A percentile compares a stretch with the other conserved stretches of the same genome.
Evolutionary conservation across 148 eudicot species (phyloP).

Genomic region (Fagopyrum tataricum): DNA sequence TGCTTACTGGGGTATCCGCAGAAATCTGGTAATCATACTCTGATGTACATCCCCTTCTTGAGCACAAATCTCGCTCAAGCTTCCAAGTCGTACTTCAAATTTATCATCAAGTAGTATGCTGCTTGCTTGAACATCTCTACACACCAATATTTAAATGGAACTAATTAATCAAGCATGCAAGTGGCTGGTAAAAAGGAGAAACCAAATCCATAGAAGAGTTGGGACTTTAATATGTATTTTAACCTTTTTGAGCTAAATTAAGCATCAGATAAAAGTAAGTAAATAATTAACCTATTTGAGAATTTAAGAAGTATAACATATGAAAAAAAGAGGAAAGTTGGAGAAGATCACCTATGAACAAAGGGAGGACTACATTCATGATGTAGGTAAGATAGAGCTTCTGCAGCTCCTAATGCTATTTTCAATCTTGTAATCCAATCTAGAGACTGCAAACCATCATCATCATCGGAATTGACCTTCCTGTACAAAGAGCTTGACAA

Average conservation of each 20-base stretch:
- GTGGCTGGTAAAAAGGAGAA: not conserved
- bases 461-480: conserved; percentile 46
- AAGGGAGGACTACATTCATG: conserved; percentile 88
- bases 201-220: not conserved
- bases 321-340: conserved; percentile 9
- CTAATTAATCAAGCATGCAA: not conserved
- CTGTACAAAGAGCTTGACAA: conserved; percentile 73
- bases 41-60: conserved; percentile 89
- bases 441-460: conserved; percentile 68
- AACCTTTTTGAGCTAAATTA: not conserved
- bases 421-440: conserved; percentile 98
- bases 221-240: not conserved
- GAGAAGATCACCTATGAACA: conserved; percentile 72
- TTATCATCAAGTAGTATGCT: conserved; percentile 97
- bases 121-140: conserved; percentile 96
- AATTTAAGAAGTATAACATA: not conserved
- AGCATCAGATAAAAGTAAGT: not conserved
- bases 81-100: conserved; percentile 94
- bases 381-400: conserved; percentile 76
- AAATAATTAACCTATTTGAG: not conserved
- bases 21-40: conserved; percentile 63
- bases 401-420: conserved; percentile 92
- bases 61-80: conserved; percentile 63
- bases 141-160: not conserved
- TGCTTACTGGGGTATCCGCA: conserved; percentile 80